Evolutionary conservation across 306 rosid species (phyloP), one percentile per base, ranked within the genome.

Genomic region (Rosa persica): DNA sequence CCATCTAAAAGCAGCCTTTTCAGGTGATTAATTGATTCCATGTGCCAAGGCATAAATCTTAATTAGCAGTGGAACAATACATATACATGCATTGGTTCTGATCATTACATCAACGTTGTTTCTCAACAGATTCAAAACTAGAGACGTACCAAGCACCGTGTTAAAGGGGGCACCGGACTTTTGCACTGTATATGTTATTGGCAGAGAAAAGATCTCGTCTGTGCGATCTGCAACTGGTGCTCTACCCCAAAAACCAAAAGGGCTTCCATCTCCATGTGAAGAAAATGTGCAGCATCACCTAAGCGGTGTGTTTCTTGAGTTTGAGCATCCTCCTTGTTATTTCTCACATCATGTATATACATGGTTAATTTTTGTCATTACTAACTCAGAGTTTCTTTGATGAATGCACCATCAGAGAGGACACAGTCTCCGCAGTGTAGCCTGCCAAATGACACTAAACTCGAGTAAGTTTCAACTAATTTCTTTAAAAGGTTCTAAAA

Each of bases 151-250:
- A 62, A 86, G 75, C 74, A 10, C 12, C 0, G 97, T 90, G 83
- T 83, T 89, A 5, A 92, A 83, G 78, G 93, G 83, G 39, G 90
- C 91, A 17, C 93, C 97, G 0, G 76, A 80, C 12, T 92, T 87
- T 78, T 92, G 97, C 86, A 87, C 93, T 4, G 86, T 92, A 61
- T 92, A 92, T 85, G 78, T 81, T 27, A 90, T 89, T 70, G 40
- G 82, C 84, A 92, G 87, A 81, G 93, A 89, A 78, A 90, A 86
- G 73, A 85, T 90, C 70, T 64, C 87, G 11, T n/a, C 82, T 2
- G 82, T 85, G 60, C 78, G 73, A 79, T 75, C 90, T 6, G 87
- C 93, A 48, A 76, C 90, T 12, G 40, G 69, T 17, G 23, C 52
- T 70, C 16, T 58, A 10, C 66, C 36, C 25, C 36, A 86, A 12